Conservation (phyloP, 2,329 filamentous ascomycete genomes). For the Alternaria solani region DNA sequence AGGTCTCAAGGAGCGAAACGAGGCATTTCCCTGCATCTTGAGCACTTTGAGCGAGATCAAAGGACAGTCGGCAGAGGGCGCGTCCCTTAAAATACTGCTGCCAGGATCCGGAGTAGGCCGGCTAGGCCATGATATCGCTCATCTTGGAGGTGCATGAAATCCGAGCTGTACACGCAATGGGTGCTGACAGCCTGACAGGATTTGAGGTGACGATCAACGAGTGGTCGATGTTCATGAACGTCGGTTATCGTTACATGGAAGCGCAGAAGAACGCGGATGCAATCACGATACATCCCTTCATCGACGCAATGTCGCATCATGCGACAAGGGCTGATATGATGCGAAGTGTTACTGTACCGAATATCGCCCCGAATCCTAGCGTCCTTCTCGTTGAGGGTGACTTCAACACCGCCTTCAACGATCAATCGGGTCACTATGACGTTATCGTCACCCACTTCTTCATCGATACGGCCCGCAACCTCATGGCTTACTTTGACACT, state of each 20-base stretch:
- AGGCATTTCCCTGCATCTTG: constrained; percentile 49
- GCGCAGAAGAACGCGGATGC: constrained; percentile 33
- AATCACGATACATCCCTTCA: constrained; percentile 59
- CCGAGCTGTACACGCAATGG: rapidly evolving
- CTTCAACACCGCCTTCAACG: constrained; percentile 57
- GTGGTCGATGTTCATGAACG: constrained; percentile 66
- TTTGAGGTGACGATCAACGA: constrained; percentile 66
- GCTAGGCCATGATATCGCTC: constrained; percentile 61
- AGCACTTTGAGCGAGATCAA: constrained; percentile 26
- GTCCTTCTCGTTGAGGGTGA: constrained; percentile 65
- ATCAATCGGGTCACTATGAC: constrained; percentile 53
- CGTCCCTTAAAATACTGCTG: constrained; percentile 54
- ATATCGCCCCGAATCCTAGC: constrained; percentile 37
- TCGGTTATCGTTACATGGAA: constrained; percentile 61
- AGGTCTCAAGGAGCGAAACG: constrained; percentile 57
- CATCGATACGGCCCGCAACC: constrained; percentile 67
- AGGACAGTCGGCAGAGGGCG: rapidly evolving
- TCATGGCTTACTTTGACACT: constrained; percentile 64
- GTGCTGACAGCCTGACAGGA: constrained; percentile 32
- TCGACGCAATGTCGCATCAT: constrained; percentile 67
- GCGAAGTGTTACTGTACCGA: constrained; percentile 58
- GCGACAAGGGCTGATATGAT: constrained; percentile 58
- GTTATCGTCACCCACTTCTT: constrained; percentile 66
- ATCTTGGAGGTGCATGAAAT: constrained; percentile 47
- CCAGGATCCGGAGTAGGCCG: constrained; percentile 64